phyloP scores from a whole-genome alignment of 805 yeast genomes.

The Saccharomycopsis fodiens region DNA sequence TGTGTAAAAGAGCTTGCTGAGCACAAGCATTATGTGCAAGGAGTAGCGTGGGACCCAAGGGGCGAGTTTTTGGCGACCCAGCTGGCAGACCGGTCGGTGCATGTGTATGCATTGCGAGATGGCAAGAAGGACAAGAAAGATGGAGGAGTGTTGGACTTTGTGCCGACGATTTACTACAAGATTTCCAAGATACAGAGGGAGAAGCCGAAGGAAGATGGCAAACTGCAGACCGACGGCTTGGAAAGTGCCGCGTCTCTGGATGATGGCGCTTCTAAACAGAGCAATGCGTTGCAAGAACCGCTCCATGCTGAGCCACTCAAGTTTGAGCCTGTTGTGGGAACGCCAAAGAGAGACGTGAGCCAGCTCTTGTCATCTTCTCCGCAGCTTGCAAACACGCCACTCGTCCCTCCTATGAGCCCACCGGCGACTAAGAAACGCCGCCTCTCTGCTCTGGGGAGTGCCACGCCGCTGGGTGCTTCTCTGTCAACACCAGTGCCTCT shows the following conservation, averaged over 20 bases:
- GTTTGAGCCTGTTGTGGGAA: no score
- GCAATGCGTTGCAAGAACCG: no score
- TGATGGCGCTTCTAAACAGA: conserved; percentile 3
- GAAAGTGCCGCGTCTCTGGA: conserved; percentile 10
- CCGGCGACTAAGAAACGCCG: conserved; percentile 33
- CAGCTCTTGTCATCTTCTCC: conserved; percentile 2
- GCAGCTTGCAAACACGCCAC: no score
- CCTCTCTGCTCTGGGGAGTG: conserved; percentile 28
- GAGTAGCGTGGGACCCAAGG: conserved; percentile 91
- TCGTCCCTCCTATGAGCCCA: no score
- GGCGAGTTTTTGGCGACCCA: conserved; percentile 76
- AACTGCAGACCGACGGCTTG: conserved; percentile 5
- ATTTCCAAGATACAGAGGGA: conserved; percentile 56
- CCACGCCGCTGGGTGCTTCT: background rate
- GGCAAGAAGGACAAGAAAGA: conserved; percentile 9
- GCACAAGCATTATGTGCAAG: conserved; percentile 89
- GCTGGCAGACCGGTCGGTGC: conserved; percentile 80
- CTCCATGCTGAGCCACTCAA: no score
- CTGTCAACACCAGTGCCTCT: conserved; percentile 29
- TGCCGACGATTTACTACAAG: conserved; percentile 38
- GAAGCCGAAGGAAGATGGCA: conserved; percentile 30
- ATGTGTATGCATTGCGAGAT: conserved; percentile 46
- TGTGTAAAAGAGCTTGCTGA: conserved; percentile 55
- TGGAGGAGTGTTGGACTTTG: conserved; percentile 26
- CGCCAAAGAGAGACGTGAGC: background rate